Conservation (phyloP, 2,329 filamentous ascomycete genomes). For the Venturia effusa region DNA sequence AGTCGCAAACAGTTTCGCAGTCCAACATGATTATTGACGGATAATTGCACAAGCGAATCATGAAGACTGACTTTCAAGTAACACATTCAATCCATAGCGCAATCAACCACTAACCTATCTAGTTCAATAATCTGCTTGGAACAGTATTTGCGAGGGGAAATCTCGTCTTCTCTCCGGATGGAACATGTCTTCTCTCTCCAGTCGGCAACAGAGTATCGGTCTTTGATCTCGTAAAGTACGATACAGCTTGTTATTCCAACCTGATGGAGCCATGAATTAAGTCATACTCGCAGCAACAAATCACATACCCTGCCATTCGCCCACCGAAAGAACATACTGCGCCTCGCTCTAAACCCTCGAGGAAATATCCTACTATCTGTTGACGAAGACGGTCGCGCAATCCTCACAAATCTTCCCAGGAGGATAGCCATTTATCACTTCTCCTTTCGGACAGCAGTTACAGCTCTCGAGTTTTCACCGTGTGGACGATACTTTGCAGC, state of each 20-base stretch:
- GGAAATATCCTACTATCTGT: constrained; percentile 88
- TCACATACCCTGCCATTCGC: constrained; percentile 80
- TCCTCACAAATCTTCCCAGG: constrained; percentile 80
- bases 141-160: constrained; percentile 99
- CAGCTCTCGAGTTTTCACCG: constrained; percentile 79
- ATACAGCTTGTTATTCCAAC: neutral
- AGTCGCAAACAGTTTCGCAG: neutral
- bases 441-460: constrained; percentile 77
- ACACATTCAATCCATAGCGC: constrained; percentile 13
- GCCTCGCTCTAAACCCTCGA: constrained; percentile 76
- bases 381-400: constrained; percentile 88
- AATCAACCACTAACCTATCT: constrained; percentile 18
- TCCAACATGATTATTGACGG: neutral
- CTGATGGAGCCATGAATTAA: neutral
- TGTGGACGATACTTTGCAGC: constrained; percentile 87
- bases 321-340: constrained; percentile 85
- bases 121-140: constrained; percentile 97
- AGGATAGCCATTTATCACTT: constrained; percentile 88
- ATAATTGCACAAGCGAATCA: constrained; percentile 31
- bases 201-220: constrained; percentile 94
- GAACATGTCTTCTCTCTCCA: constrained; percentile 87
- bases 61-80: constrained; percentile 99
- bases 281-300: constrained; percentile 53
- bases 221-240: constrained; percentile 90
- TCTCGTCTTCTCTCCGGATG: constrained; percentile 90